Conservation (phyloP, 352 stramenopile genomes). For the Phytophthora sp. region DNA sequence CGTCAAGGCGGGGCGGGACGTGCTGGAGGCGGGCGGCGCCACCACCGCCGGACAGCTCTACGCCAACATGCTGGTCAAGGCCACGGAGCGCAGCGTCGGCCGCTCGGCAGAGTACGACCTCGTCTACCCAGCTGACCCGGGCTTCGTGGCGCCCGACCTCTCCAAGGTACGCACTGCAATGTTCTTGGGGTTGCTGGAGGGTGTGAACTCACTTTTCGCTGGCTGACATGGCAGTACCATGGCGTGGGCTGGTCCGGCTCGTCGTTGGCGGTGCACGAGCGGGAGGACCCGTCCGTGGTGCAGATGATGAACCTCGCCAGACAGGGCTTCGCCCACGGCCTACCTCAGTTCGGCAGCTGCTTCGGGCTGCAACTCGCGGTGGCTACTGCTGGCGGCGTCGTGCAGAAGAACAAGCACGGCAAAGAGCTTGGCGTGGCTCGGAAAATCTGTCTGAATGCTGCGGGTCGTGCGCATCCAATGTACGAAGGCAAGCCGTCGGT, state of each 20-base stretch:
- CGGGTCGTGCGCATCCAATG: constrained; percentile 69
- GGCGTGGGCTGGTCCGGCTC: constrained; percentile 79
- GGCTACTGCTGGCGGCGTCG: constrained; percentile 52
- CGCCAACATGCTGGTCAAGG: constrained; percentile 66
- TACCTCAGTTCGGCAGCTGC: constrained; percentile 83
- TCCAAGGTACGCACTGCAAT: constrained; percentile 38
- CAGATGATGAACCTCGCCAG: constrained; percentile 51
- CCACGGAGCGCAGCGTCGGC: constrained; percentile 39
- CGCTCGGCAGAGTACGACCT: constrained; percentile 61
- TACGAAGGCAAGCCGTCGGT: constrained; percentile 74
- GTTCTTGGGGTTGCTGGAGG: neutral
- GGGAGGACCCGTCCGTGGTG: constrained; percentile 52
- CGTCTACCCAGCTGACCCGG: constrained; percentile 62
- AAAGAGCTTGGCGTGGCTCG: constrained; percentile 72
- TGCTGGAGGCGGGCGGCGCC: constrained; percentile 65
- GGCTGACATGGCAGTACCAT: constrained; percentile 51
- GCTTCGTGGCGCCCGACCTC: constrained; percentile 60
- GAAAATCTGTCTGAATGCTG: constrained; percentile 68
- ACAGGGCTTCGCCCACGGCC: constrained; percentile 47
- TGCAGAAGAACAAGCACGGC: constrained; percentile 67
- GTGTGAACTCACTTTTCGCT: constrained; percentile 1
- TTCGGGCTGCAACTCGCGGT: constrained; percentile 74
- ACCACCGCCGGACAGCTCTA: constrained; percentile 78
- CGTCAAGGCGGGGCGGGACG: constrained; percentile 55
- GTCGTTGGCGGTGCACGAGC: constrained; percentile 70